These are phyloP conservation scores for Neoboletus magnificus DNA, from an alignment of 768 basidiomycete species.

Conservation along the genomic window DNA sequence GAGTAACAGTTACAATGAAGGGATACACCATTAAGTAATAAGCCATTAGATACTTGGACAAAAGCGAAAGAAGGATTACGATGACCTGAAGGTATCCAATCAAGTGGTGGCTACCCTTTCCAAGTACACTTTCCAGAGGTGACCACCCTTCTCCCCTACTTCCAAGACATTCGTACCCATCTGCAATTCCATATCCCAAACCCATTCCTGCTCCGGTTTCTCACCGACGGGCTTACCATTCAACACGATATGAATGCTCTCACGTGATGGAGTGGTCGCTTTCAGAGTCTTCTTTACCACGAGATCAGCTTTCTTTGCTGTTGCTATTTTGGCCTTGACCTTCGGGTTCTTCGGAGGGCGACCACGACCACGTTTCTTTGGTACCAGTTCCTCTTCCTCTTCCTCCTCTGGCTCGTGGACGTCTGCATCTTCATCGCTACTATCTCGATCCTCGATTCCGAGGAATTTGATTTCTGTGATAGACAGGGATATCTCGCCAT, in stretches of 20 bases:
- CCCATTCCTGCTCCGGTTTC: conserved; percentile 42
- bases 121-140: conserved; percentile 69
- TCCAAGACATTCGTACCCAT: conserved; percentile 63
- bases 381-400: conserved; percentile 34
- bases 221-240: conserved; percentile 53
- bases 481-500: conserved; percentile 53
- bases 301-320: conserved; percentile 30
- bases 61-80: conserved; percentile 6
- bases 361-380: conserved; percentile 43
- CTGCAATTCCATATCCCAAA: conserved; percentile 63
- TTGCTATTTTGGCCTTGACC: conserved; percentile 30
- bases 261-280: conserved; percentile 34
- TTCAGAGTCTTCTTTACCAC: conserved; percentile 46
- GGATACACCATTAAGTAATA: conserved; percentile 34
- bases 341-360: conserved; percentile 34
- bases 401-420: conserved; percentile 43
- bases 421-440: conserved; percentile 54
- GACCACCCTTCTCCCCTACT: conserved; percentile 67
- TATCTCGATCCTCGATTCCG: conserved; percentile 57
- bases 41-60: conserved; percentile 24
- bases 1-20: conserved; percentile 24
- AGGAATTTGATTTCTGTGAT: conserved; percentile 54
- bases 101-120: conserved; percentile 38
- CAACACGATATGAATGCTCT: conserved; percentile 59
- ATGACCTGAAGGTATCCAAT: conserved; percentile 8